These are phyloP conservation scores for Candida endomychidarum DNA, from an alignment of 805 yeast species.

Conservation along the genomic window DNA sequence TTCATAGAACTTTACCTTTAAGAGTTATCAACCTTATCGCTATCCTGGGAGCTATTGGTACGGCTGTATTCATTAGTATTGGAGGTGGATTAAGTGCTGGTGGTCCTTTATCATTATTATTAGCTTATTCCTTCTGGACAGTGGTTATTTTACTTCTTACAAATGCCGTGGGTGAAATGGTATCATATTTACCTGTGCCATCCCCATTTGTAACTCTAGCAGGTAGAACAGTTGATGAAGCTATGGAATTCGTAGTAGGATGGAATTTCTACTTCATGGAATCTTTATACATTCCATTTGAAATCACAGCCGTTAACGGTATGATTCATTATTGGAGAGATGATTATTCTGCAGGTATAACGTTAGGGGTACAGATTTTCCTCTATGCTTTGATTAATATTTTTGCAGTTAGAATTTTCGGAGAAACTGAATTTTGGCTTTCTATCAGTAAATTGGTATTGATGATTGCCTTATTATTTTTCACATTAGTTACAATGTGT, in stretches of 20 bases:
- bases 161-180: conserved; percentile 40
- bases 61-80: conserved; percentile 38
- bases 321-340: conserved; percentile 54
- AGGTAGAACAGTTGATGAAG: conserved; percentile 38
- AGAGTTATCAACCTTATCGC: conserved; percentile 17
- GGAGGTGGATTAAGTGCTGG: conserved; percentile 27
- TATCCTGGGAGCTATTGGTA: conserved; percentile 32
- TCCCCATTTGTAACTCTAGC: conserved; percentile 40
- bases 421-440: conserved; percentile 51
- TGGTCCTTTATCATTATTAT: conserved; percentile 36
- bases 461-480: conserved; percentile 36
- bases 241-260: conserved; percentile 33
- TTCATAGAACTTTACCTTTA: conserved; percentile 12
- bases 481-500: conserved; percentile 36
- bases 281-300: conserved; percentile 46
- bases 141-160: conserved; percentile 30
- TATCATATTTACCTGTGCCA: conserved; percentile 34
- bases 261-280: conserved; percentile 44
- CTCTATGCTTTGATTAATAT: conserved; percentile 43
- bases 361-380: conserved; percentile 41
- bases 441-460: conserved; percentile 39
- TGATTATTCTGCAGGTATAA: conserved; percentile 48
- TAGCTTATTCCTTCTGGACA: conserved; percentile 36
- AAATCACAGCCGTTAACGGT: conserved; percentile 50
- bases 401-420: conserved; percentile 49